phyloP scores from a whole-genome alignment of 164 flowering plant species.

The Magnolia sinica region DNA sequence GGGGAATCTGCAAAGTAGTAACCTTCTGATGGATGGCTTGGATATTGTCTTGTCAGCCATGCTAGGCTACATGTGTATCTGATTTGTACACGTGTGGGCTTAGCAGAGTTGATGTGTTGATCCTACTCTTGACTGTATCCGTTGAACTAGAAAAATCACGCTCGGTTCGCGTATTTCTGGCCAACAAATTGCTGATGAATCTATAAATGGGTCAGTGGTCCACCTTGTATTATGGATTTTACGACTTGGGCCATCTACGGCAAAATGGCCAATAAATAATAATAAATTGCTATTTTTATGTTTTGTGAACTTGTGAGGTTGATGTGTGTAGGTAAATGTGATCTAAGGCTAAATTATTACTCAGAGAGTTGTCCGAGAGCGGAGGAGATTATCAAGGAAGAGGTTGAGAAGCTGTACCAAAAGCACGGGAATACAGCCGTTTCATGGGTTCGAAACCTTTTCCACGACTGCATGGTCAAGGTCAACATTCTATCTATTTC shows the following conservation, averaged over 20 bases:
- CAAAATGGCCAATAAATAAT: too few relatives aligned
- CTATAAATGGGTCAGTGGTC: too few relatives aligned
- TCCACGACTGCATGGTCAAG: slow-evolving; percentile 88
- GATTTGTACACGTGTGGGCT: too few relatives aligned
- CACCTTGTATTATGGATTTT: neutral
- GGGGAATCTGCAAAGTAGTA: too few relatives aligned
- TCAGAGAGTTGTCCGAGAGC: slow-evolving; percentile 72
- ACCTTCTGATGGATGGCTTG: too few relatives aligned
- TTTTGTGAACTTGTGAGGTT: neutral
- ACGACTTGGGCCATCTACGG: neutral
- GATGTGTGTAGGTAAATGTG: slow-evolving; percentile 22
- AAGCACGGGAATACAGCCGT: slow-evolving; percentile 76
- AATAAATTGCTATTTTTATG: neutral
- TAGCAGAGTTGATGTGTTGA: too few relatives aligned
- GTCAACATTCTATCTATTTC: slow-evolving; percentile 20
- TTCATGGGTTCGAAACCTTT: slow-evolving; percentile 81
- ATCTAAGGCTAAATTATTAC: slow-evolving; percentile 59
- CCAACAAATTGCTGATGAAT: too few relatives aligned
- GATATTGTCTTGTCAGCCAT: too few relatives aligned
- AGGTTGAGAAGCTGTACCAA: slow-evolving; percentile 52
- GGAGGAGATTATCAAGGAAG: slow-evolving; percentile 66
- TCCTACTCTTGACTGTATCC: too few relatives aligned
- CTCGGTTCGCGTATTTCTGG: too few relatives aligned
- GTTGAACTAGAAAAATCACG: too few relatives aligned
- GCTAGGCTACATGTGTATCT: too few relatives aligned